phyloP scores from a whole-genome alignment of 2,329 filamentous ascomycete species.

The Penicillium sp. region DNA sequence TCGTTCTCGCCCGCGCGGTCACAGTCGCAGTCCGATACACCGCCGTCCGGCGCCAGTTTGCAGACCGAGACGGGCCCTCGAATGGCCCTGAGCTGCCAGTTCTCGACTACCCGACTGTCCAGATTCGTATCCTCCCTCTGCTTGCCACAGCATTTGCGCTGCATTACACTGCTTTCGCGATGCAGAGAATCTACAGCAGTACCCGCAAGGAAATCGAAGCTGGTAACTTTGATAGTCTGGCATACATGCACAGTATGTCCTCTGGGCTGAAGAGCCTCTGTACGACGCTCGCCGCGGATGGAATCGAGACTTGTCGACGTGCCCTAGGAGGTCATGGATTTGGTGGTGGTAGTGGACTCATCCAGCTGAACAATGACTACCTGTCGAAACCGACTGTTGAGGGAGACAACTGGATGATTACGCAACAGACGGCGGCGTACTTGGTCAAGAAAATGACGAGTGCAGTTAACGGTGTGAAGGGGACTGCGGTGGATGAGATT shows the following conservation, averaged over 20 bases:
- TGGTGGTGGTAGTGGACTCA: slow-evolving; percentile 57
- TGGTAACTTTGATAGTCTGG: slow-evolving; percentile 55
- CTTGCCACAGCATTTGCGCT: slow-evolving; percentile 59
- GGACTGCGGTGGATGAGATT: background rate
- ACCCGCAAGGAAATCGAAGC: slow-evolving; percentile 53
- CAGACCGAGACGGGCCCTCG: slow-evolving; percentile 49
- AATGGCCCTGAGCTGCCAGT: slow-evolving; percentile 50
- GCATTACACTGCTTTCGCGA: slow-evolving; percentile 50
- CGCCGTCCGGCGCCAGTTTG: slow-evolving; percentile 55
- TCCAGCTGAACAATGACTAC: slow-evolving; percentile 51
- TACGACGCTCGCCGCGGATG: slow-evolving; percentile 58
- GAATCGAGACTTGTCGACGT: slow-evolving; percentile 59
- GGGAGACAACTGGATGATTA: slow-evolving; percentile 64
- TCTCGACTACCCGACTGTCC: slow-evolving; percentile 60
- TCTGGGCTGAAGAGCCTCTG: slow-evolving; percentile 60
- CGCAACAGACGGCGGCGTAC: slow-evolving; percentile 53
- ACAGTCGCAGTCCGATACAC: slow-evolving; percentile 59
- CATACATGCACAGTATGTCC: slow-evolving; percentile 59
- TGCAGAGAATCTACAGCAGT: slow-evolving; percentile 55
- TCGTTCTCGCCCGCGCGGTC: slow-evolving; percentile 58
- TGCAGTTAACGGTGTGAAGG: background rate
- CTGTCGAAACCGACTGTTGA: slow-evolving; percentile 59
- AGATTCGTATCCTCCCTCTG: slow-evolving; percentile 59
- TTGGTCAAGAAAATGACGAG: slow-evolving; percentile 56
- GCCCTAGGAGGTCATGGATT: slow-evolving; percentile 62